These are phyloP conservation scores for Moesziomyces sp. DNA, from an alignment of 1,284 basidiomycete genomes.

Conservation along the genomic window DNA sequence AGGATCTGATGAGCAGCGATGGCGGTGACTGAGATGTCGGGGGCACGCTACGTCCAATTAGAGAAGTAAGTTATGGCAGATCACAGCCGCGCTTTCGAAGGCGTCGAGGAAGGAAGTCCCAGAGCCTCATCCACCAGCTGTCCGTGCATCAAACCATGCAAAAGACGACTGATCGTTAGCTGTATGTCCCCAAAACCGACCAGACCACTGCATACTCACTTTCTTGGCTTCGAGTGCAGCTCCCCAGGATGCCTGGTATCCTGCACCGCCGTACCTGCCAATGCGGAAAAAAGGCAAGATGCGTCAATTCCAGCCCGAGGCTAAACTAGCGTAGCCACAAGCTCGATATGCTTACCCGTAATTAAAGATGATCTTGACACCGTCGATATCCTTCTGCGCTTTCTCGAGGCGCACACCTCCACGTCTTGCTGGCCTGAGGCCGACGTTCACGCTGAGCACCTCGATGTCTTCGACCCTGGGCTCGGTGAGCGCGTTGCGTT, in stretches of 20 bases:
- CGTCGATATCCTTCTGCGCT: conserved; percentile 15
- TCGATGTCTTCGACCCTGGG: conserved; percentile 42
- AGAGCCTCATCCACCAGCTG: conserved; percentile 36
- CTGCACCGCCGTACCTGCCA: conserved; percentile 42
- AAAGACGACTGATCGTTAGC: not conserved
- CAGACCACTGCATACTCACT: conserved; percentile 6
- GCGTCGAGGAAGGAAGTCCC: not conserved
- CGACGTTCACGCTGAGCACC: conserved; percentile 50
- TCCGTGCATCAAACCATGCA: not conserved
- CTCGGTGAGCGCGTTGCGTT: conserved; percentile 1
- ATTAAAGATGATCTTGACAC: conserved; percentile 31
- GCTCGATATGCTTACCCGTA: conserved; percentile 22
- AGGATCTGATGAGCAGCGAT: too few relatives aligned
- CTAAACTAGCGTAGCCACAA: too few relatives aligned
- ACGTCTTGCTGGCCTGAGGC: conserved; percentile 50
- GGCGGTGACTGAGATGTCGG: too few relatives aligned
- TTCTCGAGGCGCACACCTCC: conserved; percentile 49
- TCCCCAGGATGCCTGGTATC: conserved; percentile 62
- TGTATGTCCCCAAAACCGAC: not conserved
- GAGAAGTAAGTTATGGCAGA: not conserved
- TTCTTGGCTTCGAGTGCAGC: conserved; percentile 47
- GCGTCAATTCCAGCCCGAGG: not conserved
- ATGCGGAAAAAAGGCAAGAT: not conserved
- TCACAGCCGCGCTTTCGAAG: not conserved
- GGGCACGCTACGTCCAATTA: not conserved